Conservation (phyloP, 305 asterid species). For the Ruellia speciosa region DNA sequence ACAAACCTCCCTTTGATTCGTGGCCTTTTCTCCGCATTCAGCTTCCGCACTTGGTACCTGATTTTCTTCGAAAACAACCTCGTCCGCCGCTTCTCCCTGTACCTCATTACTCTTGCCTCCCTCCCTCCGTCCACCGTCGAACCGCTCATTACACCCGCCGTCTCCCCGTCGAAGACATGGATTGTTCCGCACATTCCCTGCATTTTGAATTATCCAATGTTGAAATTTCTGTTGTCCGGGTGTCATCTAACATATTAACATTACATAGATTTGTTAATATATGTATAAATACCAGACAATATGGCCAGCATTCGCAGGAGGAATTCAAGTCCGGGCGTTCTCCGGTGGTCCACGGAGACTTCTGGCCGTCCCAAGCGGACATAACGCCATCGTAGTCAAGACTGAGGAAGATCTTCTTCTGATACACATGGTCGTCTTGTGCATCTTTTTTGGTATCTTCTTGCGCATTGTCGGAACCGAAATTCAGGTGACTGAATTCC, state of each 20-base stretch:
- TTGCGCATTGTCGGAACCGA: background rate
- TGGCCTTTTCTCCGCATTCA: slow-evolving; percentile 92
- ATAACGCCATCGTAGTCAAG: slow-evolving; percentile 39
- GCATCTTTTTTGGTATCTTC: background rate
- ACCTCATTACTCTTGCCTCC: slow-evolving; percentile 76
- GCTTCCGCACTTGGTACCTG: slow-evolving; percentile 77
- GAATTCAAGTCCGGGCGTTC: slow-evolving; percentile 36
- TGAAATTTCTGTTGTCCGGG: too few relatives aligned
- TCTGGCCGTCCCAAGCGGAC: slow-evolving; percentile 43
- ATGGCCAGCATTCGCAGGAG: slow-evolving; percentile 46
- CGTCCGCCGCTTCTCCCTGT: slow-evolving; percentile 69
- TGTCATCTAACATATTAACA: too few relatives aligned
- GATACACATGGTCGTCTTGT: background rate
- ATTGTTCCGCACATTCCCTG: slow-evolving; percentile 45
- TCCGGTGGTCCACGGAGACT: slow-evolving; percentile 56
- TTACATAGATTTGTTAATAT: too few relatives aligned
- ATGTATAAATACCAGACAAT: slow-evolving; percentile 66
- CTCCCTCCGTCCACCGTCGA: slow-evolving; percentile 54
- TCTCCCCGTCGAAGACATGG: too few relatives aligned
- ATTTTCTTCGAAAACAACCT: slow-evolving; percentile 88
- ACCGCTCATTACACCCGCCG: too few relatives aligned
- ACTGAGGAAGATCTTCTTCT: slow-evolving; percentile 31
- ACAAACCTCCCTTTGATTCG: slow-evolving; percentile 89
- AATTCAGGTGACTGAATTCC: background rate
- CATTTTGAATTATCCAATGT: background rate